Conservation (phyloP, 768 basidiomycete genomes). For the Russula lepida region DNA sequence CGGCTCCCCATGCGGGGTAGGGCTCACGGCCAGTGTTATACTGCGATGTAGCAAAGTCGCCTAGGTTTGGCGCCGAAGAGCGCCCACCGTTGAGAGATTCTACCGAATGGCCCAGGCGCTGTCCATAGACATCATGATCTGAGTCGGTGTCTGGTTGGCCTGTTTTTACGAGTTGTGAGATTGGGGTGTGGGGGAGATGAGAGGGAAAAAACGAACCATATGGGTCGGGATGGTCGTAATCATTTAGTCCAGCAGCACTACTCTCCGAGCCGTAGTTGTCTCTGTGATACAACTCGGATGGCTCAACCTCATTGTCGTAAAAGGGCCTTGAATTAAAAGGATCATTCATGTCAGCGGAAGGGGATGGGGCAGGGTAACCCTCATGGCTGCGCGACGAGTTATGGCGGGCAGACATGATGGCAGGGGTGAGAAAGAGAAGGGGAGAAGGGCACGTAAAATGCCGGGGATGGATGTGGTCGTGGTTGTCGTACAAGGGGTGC, state of each 20-base stretch:
- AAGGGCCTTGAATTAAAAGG: constrained; percentile 47
- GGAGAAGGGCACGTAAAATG: not conserved
- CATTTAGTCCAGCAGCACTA: constrained; percentile 47
- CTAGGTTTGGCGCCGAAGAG: constrained; percentile 64
- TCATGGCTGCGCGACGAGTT: constrained; percentile 51
- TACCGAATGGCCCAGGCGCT: constrained; percentile 62
- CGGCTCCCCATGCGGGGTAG: constrained; percentile 90
- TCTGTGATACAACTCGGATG: constrained; percentile 52
- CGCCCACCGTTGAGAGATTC: constrained; percentile 69
- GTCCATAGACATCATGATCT: constrained; percentile 63
- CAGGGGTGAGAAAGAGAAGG: not conserved
- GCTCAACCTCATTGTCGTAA: constrained; percentile 72
- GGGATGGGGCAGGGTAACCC: constrained; percentile 49
- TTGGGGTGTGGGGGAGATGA: not conserved
- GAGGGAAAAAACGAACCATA: constrained; percentile 33
- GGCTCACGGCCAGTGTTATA: constrained; percentile 58
- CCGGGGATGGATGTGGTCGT: constrained; percentile 7
- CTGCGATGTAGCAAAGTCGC: constrained; percentile 46
- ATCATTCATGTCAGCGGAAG: constrained; percentile 55
- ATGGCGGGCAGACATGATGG: constrained; percentile 43
- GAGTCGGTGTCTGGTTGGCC: constrained; percentile 81
- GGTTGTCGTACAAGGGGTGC: not conserved
- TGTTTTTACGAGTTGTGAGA: constrained; percentile 25
- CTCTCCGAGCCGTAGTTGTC: constrained; percentile 65
- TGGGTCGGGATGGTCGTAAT: constrained; percentile 54